A percentile compares a stretch with the other conserved stretches of the same genome.
These are phyloP conservation scores for Tetracladium maxilliforme DNA, from an alignment of 2,329 filamentous ascomycete genomes.

Conservation along the genomic window DNA sequence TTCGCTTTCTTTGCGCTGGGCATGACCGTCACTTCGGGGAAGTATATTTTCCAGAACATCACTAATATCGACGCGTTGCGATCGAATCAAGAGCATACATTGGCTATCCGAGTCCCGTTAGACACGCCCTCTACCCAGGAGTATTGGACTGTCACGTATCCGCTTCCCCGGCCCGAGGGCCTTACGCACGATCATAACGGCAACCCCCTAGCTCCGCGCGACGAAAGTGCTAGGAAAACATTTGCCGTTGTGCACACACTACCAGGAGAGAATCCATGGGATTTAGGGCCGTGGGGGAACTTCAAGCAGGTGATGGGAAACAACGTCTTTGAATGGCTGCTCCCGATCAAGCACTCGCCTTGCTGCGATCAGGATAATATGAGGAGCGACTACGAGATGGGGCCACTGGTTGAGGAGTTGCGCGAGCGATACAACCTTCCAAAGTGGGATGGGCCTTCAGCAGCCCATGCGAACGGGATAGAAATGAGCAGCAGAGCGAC, in stretches of 20 bases:
- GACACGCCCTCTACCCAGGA: conserved; percentile 22
- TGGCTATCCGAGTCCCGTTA: conserved; percentile 10
- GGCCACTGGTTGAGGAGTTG: conserved; percentile 42
- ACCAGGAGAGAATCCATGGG: conserved; percentile 73
- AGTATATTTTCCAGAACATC: conserved; percentile 56
- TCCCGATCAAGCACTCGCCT: conserved; percentile 63
- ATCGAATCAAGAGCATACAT: conserved; percentile 19
- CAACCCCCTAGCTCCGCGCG: conserved; percentile 6
- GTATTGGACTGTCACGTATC: conserved; percentile 43
- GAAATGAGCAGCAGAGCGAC: no score
- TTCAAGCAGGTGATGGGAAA: conserved; percentile 70
- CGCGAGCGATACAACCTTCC: conserved; percentile 25
- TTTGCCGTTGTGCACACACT: conserved; percentile 69
- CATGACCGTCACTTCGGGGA: conserved; percentile 61
- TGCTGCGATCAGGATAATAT: conserved; percentile 52
- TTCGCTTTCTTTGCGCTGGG: conserved; percentile 69
- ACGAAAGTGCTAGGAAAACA: conserved; percentile 19
- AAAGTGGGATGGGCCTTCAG: background rate
- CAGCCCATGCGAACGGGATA: no score
- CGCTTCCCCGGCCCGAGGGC: conserved; percentile 19
- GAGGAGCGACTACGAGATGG: conserved; percentile 54
- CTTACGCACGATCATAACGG: background rate
- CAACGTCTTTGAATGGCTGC: conserved; percentile 58
- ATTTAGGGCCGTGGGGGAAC: conserved; percentile 57
- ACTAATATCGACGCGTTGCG: conserved; percentile 75